Evolutionary conservation across 2,329 filamentous ascomycete species (phyloP).

Genomic region (Aspergillus bombycis): DNA sequence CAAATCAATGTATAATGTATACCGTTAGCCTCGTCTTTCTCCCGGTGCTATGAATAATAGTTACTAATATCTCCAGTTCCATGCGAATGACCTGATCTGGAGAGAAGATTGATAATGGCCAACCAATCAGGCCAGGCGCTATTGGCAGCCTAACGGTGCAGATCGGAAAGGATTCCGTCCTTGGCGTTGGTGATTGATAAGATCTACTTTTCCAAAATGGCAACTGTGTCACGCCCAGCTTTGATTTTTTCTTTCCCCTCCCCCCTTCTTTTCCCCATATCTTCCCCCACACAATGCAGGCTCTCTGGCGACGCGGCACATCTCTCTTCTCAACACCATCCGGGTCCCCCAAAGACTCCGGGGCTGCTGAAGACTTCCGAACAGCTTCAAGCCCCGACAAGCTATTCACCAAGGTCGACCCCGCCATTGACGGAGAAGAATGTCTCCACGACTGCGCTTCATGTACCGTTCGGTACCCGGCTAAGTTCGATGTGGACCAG

Average conservation of each 20-base stretch:
- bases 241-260: no score
- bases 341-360: conserved; percentile 24
- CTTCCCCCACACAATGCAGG: conserved; percentile 32
- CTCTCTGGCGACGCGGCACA: conserved; percentile 38
- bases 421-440: conserved; percentile 81
- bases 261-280: neutral
- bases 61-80: neutral
- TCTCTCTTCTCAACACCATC: conserved; percentile 37
- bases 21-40: neutral
- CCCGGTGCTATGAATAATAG: neutral
- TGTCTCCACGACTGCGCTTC: conserved; percentile 84
- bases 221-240: neutral
- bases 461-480: conserved; percentile 79
- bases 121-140: neutral
- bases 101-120: neutral
- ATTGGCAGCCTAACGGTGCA: neutral
- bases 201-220: conserved; percentile 21
- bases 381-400: conserved; percentile 51
- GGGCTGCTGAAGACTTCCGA: conserved; percentile 45
- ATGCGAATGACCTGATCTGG: neutral
- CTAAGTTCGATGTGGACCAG: conserved; percentile 72
- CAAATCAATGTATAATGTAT: neutral
- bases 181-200: conserved; percentile 38
- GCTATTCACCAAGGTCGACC: conserved; percentile 75
- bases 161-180: conserved; percentile 20